phyloP scores from a whole-genome alignment of 495 filamentous ascomycete genomes.

The Penicillium ucsense region DNA sequence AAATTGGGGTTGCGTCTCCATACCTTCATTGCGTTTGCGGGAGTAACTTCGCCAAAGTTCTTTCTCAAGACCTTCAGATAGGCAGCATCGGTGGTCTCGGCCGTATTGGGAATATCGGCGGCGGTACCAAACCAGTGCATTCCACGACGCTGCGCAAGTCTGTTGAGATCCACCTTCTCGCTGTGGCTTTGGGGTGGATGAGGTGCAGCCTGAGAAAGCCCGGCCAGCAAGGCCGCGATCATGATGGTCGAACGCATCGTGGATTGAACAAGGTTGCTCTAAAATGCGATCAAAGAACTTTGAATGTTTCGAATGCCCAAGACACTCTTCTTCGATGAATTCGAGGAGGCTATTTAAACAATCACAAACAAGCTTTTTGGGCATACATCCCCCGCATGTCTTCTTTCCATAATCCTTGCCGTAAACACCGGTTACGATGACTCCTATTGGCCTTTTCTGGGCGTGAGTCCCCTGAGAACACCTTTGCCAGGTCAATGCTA shows the following conservation, averaged over 20 bases:
- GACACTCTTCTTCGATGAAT: too few species aligned
- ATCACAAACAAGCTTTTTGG: too few species aligned
- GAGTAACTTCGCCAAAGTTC: constrained; percentile 44
- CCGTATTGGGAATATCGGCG: constrained; percentile 12
- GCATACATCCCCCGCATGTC: too few species aligned
- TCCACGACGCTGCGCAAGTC: constrained; percentile 11
- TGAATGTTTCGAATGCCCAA: too few species aligned
- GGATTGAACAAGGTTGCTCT: not conserved
- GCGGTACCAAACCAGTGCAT: constrained; percentile 16
- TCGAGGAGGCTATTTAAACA: too few species aligned
- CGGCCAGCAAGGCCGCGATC: constrained; percentile 3
- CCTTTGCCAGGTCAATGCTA: too few species aligned
- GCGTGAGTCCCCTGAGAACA: too few species aligned
- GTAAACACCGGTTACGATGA: too few species aligned
- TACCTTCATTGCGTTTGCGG: constrained; percentile 45
- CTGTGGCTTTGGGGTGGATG: not conserved
- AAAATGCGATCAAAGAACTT: too few species aligned
- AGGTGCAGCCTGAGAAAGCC: constrained; percentile 3
- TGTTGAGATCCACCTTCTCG: constrained; percentile 2
- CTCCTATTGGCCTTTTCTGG: too few species aligned
- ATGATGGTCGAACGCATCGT: constrained; percentile 1
- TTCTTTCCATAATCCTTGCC: too few species aligned
- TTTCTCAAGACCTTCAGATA: constrained; percentile 19
- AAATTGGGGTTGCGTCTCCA: not conserved
- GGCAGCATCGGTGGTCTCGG: constrained; percentile 10